Percentiles rank a stretch among this genome's conserved stretches.
phyloP scores from a whole-genome alignment of 2,329 filamentous ascomycete species.

The Ophiostoma sp. region DNA sequence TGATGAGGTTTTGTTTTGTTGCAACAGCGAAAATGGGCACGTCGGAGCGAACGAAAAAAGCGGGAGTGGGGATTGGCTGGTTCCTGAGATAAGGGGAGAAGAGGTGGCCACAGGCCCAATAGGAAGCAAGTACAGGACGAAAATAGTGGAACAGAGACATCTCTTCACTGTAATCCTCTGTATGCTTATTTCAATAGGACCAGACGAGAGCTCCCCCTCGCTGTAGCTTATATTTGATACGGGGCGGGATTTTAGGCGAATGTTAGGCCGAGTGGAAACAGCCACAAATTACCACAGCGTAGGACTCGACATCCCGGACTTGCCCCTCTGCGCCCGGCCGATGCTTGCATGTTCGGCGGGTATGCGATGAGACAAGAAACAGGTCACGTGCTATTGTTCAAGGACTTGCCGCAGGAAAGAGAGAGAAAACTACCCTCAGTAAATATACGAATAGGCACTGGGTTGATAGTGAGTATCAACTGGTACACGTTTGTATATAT shows the following conservation, averaged over 20 bases:
- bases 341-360: not conserved
- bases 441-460: no score
- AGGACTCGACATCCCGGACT: slow-evolving; percentile 15
- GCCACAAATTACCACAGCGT: not conserved
- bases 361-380: not conserved
- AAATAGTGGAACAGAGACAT: not conserved
- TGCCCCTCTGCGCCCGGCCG: slow-evolving; percentile 10
- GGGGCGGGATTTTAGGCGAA: slow-evolving; percentile 4
- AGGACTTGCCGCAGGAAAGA: no score
- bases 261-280: not conserved
- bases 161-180: not conserved
- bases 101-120: not conserved
- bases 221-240: slow-evolving; percentile 11
- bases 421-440: no score
- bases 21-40: not conserved
- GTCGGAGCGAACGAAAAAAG: slow-evolving; percentile 16
- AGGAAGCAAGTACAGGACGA: not conserved
- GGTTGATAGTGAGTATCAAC: no score
- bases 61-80: slow-evolving; percentile 20
- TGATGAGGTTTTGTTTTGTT: not conserved
- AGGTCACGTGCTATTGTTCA: slow-evolving; percentile 2
- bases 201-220: not conserved
- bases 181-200: not conserved
- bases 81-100: not conserved
- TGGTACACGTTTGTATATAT: no score